Percentiles rank a stretch among this genome's conserved stretches.
Evolutionary conservation across 305 asterid species (phyloP).

Genomic region (Solanum hybrid): DNA sequence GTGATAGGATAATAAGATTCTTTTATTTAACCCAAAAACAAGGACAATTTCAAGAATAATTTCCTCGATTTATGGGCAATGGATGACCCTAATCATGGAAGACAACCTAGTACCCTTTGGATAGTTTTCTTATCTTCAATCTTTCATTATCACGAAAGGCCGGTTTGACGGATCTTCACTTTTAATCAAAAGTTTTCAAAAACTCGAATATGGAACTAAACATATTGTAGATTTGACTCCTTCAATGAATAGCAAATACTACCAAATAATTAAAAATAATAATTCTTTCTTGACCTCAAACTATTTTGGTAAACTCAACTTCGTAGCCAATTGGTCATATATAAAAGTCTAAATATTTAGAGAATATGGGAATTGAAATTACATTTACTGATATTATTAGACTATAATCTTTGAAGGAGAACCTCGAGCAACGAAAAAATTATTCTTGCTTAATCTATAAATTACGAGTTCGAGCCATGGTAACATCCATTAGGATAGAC

Average conservation of each 20-base stretch:
- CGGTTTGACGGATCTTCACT: neutral
- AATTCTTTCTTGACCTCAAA: neutral
- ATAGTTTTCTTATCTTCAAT: neutral
- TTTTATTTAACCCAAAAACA: neutral
- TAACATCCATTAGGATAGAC: neutral
- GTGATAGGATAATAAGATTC: neutral
- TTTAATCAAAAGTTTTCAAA: neutral
- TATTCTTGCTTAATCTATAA: neutral
- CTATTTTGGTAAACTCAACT: neutral
- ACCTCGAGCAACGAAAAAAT: neutral
- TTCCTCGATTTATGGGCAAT: neutral
- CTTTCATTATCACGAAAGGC: neutral
- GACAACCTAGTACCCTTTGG: neutral
- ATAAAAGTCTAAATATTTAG: no score
- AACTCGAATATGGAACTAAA: no score
- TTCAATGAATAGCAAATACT: no score
- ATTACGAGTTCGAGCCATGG: neutral
- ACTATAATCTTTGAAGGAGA: neutral
- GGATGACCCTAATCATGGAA: neutral
- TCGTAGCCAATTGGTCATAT: neutral
- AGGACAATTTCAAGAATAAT: neutral
- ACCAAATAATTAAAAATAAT: no score
- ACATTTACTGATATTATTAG: no score
- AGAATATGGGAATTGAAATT: neutral
- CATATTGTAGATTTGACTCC: neutral